Conservation (phyloP, 441 rosid genomes). For the Gossypium gossypioides region DNA sequence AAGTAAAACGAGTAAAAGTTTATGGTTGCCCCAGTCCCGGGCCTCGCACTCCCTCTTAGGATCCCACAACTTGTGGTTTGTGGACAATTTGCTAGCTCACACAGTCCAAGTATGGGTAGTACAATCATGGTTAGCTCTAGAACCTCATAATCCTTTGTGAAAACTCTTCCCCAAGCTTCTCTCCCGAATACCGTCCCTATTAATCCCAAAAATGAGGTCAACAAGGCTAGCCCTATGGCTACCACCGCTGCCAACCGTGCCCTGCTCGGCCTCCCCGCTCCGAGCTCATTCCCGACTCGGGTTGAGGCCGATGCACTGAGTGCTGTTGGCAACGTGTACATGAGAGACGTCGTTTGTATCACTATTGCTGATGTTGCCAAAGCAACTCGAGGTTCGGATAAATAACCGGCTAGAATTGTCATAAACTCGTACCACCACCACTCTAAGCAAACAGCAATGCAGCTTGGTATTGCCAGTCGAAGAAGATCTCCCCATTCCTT, state of each 20-base stretch:
- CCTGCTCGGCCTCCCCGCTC: slow-evolving; percentile 52
- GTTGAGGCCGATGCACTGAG: slow-evolving; percentile 66
- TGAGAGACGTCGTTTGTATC: slow-evolving; percentile 71
- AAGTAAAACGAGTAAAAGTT: slow-evolving; percentile 79
- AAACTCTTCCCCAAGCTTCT: slow-evolving; percentile 55
- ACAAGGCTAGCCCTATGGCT: slow-evolving; percentile 42
- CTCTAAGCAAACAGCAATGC: slow-evolving; percentile 72
- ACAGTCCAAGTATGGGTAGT: slow-evolving; percentile 71
- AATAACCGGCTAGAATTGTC: slow-evolving; percentile 73
- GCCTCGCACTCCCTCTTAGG: slow-evolving; percentile 82
- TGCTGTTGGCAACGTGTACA: slow-evolving; percentile 73
- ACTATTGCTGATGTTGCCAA: slow-evolving; percentile 67
- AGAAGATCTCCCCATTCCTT: slow-evolving; percentile 56
- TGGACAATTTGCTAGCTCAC: slow-evolving; percentile 89
- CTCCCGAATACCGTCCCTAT: slow-evolving; percentile 53
- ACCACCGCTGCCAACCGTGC: slow-evolving; percentile 51
- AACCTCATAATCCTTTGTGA: slow-evolving; percentile 45
- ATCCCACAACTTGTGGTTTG: slow-evolving; percentile 88
- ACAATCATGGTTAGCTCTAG: slow-evolving; percentile 47
- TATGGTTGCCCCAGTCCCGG: slow-evolving; percentile 61
- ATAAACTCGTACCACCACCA: slow-evolving; percentile 99
- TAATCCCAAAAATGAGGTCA: slow-evolving; percentile 45
- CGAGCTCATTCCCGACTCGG: slow-evolving; percentile 77
- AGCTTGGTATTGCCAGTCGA: slow-evolving; percentile 60
- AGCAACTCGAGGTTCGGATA: slow-evolving; percentile 41